These are phyloP conservation scores for Suhomyces kunorum DNA, from an alignment of 1,139 yeast genomes.

Conservation along the genomic window DNA sequence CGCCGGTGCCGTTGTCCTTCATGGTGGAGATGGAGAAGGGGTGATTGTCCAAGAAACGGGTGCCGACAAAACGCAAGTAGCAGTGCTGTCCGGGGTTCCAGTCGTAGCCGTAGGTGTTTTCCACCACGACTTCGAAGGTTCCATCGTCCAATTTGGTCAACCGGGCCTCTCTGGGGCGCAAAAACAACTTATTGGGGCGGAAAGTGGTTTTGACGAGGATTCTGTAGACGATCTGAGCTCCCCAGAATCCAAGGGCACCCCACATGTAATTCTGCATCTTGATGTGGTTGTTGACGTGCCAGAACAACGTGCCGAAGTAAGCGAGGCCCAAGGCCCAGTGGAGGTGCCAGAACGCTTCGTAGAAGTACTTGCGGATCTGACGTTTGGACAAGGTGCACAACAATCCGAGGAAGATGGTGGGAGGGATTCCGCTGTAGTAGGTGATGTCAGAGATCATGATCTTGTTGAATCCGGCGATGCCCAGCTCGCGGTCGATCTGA, in stretches of 20 bases:
- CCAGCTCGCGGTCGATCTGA: conserved; percentile 55
- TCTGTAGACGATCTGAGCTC: conserved; percentile 52
- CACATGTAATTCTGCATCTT: conserved; percentile 51
- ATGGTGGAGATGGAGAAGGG: conserved; percentile 59
- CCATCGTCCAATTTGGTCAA: conserved; percentile 32
- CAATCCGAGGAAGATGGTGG: conserved; percentile 47
- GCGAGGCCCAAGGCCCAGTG: conserved; percentile 65
- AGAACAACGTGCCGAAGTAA: conserved; percentile 51
- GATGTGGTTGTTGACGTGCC: conserved; percentile 47
- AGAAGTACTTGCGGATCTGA: conserved; percentile 42
- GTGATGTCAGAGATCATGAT: conserved; percentile 21
- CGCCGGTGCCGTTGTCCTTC: conserved; percentile 28
- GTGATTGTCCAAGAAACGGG: conserved; percentile 55
- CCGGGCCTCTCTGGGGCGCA: conserved; percentile 49
- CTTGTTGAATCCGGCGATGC: conserved; percentile 26
- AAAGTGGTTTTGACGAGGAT: conserved; percentile 52
- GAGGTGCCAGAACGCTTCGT: conserved; percentile 55
- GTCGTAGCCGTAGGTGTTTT: conserved; percentile 36
- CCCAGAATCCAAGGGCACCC: conserved; percentile 61
- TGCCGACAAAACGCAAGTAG: conserved; percentile 50
- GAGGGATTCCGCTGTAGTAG: conserved; percentile 40
- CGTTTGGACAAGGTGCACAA: conserved; percentile 51
- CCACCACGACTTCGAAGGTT: conserved; percentile 45
- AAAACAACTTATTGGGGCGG: conserved; percentile 44
- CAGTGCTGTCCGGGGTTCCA: conserved; percentile 69